Evolutionary conservation across 305 asterid genomes (phyloP), one percentile per base, ranked within the genome.

Genomic region (Fraxinus velutina): DNA sequence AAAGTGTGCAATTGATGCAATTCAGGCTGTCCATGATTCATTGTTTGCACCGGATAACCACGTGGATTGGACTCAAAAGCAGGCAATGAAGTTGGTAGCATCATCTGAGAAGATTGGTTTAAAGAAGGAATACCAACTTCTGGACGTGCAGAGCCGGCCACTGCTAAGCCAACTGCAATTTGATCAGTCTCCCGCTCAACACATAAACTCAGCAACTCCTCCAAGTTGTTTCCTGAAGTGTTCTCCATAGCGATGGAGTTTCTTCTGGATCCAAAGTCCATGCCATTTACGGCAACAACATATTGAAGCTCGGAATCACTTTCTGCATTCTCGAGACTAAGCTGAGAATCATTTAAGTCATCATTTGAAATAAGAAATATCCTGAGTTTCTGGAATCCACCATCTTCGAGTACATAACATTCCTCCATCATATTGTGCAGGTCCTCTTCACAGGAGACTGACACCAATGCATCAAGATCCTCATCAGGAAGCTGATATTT

Each of bases 401-500:
- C 90, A 82, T 84, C 90, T 75, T 84, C 90, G 75, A 91, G 89
- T 80, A 82, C 88, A 79, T 82, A 87, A 81, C 92, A 89, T 86
- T 94, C 98, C 80, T 94, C 98, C 84, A 94, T 89, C 97, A 94
- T 93, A 85, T 94, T 94, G 79, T 87, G 94, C 42, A 94, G 80
- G 82, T 94, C 98, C 87, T 93, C 98, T 22, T 93, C 93, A 85
- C 92, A 89, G 47, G 98, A 92, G 73, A 94, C 97, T 32, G 98
- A 91, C 30, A 94, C 97, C 89, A 94, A 85, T n/a, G 98, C 91
- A 84, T 94, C 98, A 80, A 94, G 96, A 86, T 93, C 98, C 93
- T 94, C 98, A n/a, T 93, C 98, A 57, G 98, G 98, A 88, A 94
- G 97, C 92, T 94, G 97, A 83, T 94, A 94, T 81, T 89, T 94